Conservation (phyloP, 257 asterid genomes). For the Salvia rosmarinus region DNA sequence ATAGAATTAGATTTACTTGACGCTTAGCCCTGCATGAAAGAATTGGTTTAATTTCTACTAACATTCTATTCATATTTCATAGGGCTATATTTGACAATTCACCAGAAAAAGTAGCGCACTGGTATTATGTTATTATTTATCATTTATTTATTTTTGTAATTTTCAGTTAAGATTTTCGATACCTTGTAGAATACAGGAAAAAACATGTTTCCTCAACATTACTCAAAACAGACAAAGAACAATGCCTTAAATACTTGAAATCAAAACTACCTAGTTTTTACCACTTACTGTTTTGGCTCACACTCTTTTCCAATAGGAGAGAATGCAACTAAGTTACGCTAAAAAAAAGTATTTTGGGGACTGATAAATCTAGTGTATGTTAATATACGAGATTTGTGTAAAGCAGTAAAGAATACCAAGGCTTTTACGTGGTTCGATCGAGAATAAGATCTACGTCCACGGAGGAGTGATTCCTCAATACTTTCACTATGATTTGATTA, state of each 20-base stretch:
- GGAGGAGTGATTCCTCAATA: too few relatives aligned
- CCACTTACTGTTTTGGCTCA: background rate
- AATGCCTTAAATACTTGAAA: background rate
- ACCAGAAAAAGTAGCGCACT: background rate
- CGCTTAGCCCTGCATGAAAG: too few relatives aligned
- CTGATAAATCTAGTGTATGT: too few relatives aligned
- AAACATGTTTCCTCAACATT: slow-evolving; percentile 7
- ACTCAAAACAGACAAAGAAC: background rate
- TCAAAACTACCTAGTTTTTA: background rate
- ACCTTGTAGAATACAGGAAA: background rate
- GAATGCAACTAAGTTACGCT: background rate
- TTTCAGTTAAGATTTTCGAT: background rate
- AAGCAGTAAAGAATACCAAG: too few relatives aligned
- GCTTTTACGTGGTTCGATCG: too few relatives aligned
- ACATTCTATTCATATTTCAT: background rate
- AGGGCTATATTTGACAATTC: background rate
- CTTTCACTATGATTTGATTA: too few relatives aligned
- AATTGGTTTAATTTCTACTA: background rate
- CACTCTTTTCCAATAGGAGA: background rate
- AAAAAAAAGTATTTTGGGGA: background rate
- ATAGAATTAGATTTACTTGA: too few relatives aligned
- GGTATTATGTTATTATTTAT: background rate
- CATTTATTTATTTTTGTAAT: background rate
- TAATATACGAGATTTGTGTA: too few relatives aligned
- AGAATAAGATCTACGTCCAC: too few relatives aligned